Evolutionary conservation across 1,284 basidiomycete genomes (phyloP).

Genomic region (Pseudozyma sp.): DNA sequence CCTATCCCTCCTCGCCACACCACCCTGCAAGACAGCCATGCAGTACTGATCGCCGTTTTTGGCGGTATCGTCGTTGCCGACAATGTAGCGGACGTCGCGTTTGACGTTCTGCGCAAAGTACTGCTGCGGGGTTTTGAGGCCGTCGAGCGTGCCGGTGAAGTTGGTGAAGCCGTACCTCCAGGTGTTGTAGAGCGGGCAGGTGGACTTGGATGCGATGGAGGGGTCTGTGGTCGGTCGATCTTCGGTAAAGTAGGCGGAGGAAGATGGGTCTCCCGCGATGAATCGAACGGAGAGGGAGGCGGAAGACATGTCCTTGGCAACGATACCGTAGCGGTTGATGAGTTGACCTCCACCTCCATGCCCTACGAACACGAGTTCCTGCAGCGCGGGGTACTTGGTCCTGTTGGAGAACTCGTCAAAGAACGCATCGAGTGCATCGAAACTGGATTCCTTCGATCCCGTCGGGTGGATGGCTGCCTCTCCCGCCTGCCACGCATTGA

Average conservation of each 20-base stretch:
- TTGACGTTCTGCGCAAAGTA: conserved; percentile 59
- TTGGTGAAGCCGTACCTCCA: conserved; percentile 66
- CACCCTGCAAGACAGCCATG: conserved; percentile 65
- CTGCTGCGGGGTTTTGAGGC: conserved; percentile 43
- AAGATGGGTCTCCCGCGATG: conserved; percentile 63
- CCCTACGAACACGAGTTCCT: conserved; percentile 64
- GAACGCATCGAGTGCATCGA: conserved; percentile 63
- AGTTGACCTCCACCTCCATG: conserved; percentile 68
- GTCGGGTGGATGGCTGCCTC: conserved; percentile 59
- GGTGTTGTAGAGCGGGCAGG: conserved; percentile 60
- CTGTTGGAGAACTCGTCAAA: conserved; percentile 55
- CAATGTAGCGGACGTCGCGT: conserved; percentile 63
- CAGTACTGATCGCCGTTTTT: conserved; percentile 63
- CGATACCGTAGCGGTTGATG: conserved; percentile 61
- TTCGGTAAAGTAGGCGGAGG: conserved; percentile 58
- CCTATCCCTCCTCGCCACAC: conserved; percentile 56
- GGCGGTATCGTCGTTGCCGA: conserved; percentile 57
- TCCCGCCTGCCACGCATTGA: conserved; percentile 66
- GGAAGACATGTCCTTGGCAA: conserved; percentile 50
- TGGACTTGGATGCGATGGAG: conserved; percentile 36
- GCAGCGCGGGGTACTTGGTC: conserved; percentile 50
- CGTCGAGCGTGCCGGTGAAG: conserved; percentile 54
- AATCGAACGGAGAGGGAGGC: conserved; percentile 49
- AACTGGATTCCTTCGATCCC: conserved; percentile 46
- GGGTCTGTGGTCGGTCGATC: conserved; percentile 58